A percentile compares a stretch with the other conserved stretches of the same genome.
Evolutionary conservation across 2,329 filamentous ascomycete species (phyloP).

Genomic region (Chaetomiaceae sp.): DNA sequence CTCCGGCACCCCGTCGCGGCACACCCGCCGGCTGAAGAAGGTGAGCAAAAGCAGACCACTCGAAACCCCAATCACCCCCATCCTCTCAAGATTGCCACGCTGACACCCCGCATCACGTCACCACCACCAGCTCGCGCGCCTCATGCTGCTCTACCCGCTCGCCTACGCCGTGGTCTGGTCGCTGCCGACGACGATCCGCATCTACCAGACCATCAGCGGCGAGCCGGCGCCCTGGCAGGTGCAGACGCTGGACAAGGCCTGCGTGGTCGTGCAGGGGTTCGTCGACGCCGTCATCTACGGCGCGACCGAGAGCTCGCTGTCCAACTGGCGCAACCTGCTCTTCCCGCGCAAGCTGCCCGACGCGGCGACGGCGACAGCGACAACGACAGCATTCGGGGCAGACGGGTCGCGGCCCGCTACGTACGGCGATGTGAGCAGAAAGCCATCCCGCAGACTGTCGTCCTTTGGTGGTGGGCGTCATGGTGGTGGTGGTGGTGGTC

Average conservation of each 20-base stretch:
- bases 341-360: slow-evolving; percentile 5
- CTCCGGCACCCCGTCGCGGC: neutral
- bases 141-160: slow-evolving; percentile 38
- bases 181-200: slow-evolving; percentile 34
- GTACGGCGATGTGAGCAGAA: neutral
- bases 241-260: slow-evolving; percentile 33
- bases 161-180: slow-evolving; percentile 38
- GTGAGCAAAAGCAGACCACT: no score
- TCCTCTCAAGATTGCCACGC: no score
- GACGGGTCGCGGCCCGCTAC: neutral
- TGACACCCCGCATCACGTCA: no score
- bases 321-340: slow-evolving; percentile 18
- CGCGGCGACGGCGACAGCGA: neutral
- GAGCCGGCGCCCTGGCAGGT: slow-evolving; percentile 32
- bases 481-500: neutral
- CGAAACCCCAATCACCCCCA: no score
- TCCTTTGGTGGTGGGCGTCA: neutral
- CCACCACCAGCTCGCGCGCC: slow-evolving; percentile 33
- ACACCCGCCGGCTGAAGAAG: slow-evolving; percentile 22
- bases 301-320: slow-evolving; percentile 16
- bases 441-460: neutral
- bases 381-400: neutral
- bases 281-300: slow-evolving; percentile 38
- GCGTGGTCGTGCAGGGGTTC: slow-evolving; percentile 37
- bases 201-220: slow-evolving; percentile 33